Evolutionary conservation across 805 yeast genomes (phyloP), one percentile per base, ranked within the genome.

Genomic region (Teunomyces cretensis): DNA sequence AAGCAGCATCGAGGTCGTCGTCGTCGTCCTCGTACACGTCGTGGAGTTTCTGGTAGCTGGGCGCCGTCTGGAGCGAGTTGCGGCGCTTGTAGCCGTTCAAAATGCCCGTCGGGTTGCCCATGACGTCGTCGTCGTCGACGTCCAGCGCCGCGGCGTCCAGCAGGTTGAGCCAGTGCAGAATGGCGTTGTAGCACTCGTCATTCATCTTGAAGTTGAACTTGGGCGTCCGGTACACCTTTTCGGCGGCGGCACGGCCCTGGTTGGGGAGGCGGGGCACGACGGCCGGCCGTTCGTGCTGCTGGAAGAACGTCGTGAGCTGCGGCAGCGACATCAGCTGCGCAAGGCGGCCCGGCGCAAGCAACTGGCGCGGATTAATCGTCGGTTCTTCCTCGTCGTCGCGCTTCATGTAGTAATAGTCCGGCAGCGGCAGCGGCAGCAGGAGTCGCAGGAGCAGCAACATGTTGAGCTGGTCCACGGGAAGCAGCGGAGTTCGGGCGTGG

Each of bases 161-260:
- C 38, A 35, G 38, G 48, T 58, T 57, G 37, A 60, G 49, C 75
- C 75, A 69, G 46, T 59, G 58, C 13, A 64, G 57, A 24, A 69
- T 69, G 22, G 74, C 74, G 45, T 64, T 62, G 43, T 65, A 62
- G 48, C 74, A 69, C 48, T 70, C 74, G 45, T 68, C 70, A 47
- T 69, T 68, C 67, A 68, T 65, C 44, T 48, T 48, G 44, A 51
- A 51, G 45, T 47, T 50, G 40, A 51, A 48, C 30, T 45, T 46
- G 27, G 53, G 53, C n/a, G 47, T 39, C 11, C 40, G 36, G 19
- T 32, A 28, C 9, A 19, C 26, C 19, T 30, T 35, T 15, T 27
- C 28, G 9, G n/a, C 38, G 28, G 27, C 36, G 22, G 44, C 26
- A 12, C n/a, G 19, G 39, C 39, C 33, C 35, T 30, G 24, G 19